Evolutionary conservation across 345 rosid species (phyloP), one percentile per base, ranked within the genome.

Genomic region (Clarkia xantiana): DNA sequence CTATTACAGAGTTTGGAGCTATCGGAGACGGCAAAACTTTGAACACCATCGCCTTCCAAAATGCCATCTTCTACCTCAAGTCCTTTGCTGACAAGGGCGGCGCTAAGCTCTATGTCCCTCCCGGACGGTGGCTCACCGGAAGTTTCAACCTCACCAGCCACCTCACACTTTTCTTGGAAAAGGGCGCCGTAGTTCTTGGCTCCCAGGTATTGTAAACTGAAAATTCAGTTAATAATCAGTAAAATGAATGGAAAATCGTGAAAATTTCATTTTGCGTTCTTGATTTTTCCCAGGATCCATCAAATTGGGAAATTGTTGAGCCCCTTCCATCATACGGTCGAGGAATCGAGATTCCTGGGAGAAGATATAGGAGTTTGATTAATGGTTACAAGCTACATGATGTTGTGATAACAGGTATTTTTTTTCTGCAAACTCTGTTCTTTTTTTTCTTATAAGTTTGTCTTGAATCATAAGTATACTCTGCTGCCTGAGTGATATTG

Each of bases 81-180:
- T 90, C 97, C 0, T 90, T 90, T 44, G 86, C 96, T 0, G 96
- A 90, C 59, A 90, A 90, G 62, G 97, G 97, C 12, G 97, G 97
- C 18, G 98, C 97, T 43, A 91, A 90, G 76, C 94, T 90, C 17
- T 90, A 90, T 39, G 83, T 90, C 40, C 93, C 97, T 0, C 77
- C 93, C 0, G 97, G 97, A 18, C 75, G 70, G 66, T 90, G 94
- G 96, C 91, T 90, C 19, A 86, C 94, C 0, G 98, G 93, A 52
- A 83, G 98, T 61, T 71, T 90, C 73, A 90, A 84, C 53, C 96
- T 90, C 54, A 90, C 98, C 0, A 90, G 93, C 71, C 98, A 83
- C 61, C 98, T 90, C 58, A 90, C 98, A 6, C 81, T 90, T 57
- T 90, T 86, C 71, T 60, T 90, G 59, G 96, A 76, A 55, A 90